Evolutionary conservation across 2,329 filamentous ascomycete genomes (phyloP).

Genomic region (Stachybotrys chartarum): DNA sequence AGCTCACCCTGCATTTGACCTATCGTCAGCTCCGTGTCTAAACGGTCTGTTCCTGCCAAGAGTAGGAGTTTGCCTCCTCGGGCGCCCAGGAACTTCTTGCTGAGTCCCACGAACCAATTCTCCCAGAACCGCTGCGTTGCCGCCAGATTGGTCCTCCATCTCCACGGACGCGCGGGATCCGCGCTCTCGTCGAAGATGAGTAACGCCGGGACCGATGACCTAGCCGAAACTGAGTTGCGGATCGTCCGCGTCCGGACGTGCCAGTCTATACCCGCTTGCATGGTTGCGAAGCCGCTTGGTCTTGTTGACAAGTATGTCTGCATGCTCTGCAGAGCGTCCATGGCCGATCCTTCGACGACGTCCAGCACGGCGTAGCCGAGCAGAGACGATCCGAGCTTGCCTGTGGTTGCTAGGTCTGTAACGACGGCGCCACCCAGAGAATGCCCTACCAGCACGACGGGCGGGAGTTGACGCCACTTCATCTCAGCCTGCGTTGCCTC

Average conservation of each 20-base stretch:
- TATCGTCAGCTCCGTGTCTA: constrained; percentile 90
- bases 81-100: constrained; percentile 76
- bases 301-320: constrained; percentile 80
- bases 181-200: constrained; percentile 43
- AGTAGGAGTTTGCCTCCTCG: constrained; percentile 78
- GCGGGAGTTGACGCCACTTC: constrained; percentile 67
- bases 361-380: constrained; percentile 88
- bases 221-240: constrained; percentile 73
- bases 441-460: constrained; percentile 79
- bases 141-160: constrained; percentile 79
- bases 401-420: constrained; percentile 68
- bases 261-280: constrained; percentile 85
- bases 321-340: constrained; percentile 93
- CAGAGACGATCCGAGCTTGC: constrained; percentile 57
- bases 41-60: constrained; percentile 79
- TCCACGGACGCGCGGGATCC: constrained; percentile 49
- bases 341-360: constrained; percentile 91
- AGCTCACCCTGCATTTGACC: constrained; percentile 86
- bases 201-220: constrained; percentile 79
- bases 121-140: constrained; percentile 90
- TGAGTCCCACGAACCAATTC: constrained; percentile 85
- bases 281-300: constrained; percentile 67
- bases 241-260: constrained; percentile 85
- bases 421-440: constrained; percentile 89
- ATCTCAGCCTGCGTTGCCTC: constrained; percentile 58